phyloP scores from a whole-genome alignment of 2,329 filamentous ascomycete genomes.

The Paecilomyces variotii region DNA sequence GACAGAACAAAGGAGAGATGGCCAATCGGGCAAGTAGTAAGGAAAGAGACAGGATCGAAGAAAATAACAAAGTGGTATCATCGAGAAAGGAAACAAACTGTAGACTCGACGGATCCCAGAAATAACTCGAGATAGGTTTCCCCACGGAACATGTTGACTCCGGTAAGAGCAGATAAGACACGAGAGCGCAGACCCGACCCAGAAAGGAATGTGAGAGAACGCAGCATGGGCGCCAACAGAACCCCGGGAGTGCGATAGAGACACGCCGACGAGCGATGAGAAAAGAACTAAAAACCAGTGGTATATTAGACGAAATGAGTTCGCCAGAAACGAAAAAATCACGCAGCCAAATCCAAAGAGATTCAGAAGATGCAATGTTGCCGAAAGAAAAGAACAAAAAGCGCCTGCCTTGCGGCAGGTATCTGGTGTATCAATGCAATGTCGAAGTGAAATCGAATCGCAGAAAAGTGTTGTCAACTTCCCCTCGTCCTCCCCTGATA shows the following conservation, averaged over 20 bases:
- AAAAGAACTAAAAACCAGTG: neutral
- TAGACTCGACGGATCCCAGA: slow-evolving; percentile 1
- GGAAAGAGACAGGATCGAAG: neutral
- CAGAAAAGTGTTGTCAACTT: neutral
- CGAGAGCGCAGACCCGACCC: neutral
- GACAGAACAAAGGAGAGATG: neutral
- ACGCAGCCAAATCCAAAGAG: neutral
- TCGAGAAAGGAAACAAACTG: slow-evolving; percentile 2
- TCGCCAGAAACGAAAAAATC: neutral
- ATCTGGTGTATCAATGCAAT: neutral
- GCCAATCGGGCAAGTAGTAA: neutral
- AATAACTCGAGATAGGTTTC: neutral
- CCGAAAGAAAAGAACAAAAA: neutral
- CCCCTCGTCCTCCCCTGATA: neutral
- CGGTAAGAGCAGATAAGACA: neutral
- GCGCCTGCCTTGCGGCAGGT: neutral
- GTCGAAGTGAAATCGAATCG: neutral
- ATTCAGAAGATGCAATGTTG: neutral
- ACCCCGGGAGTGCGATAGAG: neutral
- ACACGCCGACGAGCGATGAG: neutral
- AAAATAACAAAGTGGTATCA: slow-evolving; percentile 4
- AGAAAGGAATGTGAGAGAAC: neutral
- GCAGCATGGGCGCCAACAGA: neutral
- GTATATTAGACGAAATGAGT: neutral
- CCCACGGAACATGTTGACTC: neutral